Conservation (phyloP, 352 stramenopile genomes). For the Globisporangium irregulare region DNA sequence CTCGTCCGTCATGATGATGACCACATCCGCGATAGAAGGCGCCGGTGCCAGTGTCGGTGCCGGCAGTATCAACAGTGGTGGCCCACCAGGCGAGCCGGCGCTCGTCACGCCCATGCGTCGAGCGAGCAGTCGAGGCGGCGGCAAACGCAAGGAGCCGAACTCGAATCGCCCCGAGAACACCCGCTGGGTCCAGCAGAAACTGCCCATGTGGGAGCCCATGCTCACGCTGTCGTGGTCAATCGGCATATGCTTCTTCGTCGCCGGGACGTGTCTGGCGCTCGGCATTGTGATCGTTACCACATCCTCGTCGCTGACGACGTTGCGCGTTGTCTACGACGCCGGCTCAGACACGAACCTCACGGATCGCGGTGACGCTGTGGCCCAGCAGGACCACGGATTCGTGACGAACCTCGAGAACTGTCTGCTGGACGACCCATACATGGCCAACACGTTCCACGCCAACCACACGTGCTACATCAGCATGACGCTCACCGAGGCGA, state of each 20-base stretch:
- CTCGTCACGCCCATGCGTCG: constrained; percentile 7
- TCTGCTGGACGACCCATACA: constrained; percentile 27
- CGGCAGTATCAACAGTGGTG: neutral
- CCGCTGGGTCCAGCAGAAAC: constrained; percentile 59
- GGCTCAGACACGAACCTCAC: constrained; percentile 24
- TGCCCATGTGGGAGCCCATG: constrained; percentile 73
- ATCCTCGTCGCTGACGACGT: constrained; percentile 43
- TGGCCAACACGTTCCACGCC: constrained; percentile 69
- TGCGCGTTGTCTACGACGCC: constrained; percentile 66
- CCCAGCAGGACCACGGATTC: constrained; percentile 30
- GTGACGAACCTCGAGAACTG: constrained; percentile 52
- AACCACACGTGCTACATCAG: constrained; percentile 70
- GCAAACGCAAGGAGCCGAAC: constrained; percentile 15
- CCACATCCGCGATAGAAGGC: neutral
- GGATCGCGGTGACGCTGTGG: constrained; percentile 20
- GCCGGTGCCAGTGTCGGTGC: neutral
- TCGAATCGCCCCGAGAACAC: constrained; percentile 53
- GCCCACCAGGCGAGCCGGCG: neutral
- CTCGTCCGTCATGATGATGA: constrained; percentile 5
- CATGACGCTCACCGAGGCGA: constrained; percentile 46
- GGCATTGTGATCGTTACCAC: constrained; percentile 48
- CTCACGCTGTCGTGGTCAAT: constrained; percentile 68
- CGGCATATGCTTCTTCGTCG: constrained; percentile 44
- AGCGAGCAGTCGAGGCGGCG: constrained; percentile 1
- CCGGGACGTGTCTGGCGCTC: constrained; percentile 37